Percentiles rank a stretch among this genome's conserved stretches.
Evolutionary conservation across 2,329 filamentous ascomycete species (phyloP).

Genomic region (Hypoxylon sp.): DNA sequence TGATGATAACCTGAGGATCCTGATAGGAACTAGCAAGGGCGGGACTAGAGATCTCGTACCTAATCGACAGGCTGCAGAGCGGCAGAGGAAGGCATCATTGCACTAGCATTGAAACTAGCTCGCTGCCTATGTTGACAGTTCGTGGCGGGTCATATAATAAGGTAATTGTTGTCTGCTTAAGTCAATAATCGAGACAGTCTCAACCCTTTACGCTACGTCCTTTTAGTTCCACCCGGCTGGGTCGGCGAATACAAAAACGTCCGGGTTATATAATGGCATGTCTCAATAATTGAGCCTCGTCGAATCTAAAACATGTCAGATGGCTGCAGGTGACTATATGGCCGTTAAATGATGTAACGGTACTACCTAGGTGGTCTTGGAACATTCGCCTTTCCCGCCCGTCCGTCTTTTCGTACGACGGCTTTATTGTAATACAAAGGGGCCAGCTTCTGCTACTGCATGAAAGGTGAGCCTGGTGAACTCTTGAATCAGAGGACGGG

Average conservation of each 20-base stretch:
- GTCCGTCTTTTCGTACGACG: constrained; percentile 19
- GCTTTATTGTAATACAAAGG: constrained; percentile 13
- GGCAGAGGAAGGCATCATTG: background rate
- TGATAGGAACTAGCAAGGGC: background rate
- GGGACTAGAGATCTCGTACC: constrained; percentile 3
- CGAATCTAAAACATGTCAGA: constrained; percentile 13
- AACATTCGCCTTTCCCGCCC: background rate
- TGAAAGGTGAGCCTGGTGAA: background rate
- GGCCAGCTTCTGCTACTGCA: background rate
- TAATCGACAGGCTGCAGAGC: background rate
- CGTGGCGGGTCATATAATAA: constrained; percentile 26
- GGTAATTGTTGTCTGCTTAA: constrained; percentile 2
- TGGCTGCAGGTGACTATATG: constrained; percentile 11
- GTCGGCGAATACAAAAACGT: constrained; percentile 1
- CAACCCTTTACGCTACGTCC: constrained; percentile 5
- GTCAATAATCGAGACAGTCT: constrained; percentile 26
- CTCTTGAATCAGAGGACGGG: background rate
- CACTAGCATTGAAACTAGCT: constrained; percentile 25
- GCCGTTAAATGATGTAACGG: background rate
- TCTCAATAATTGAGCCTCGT: constrained; percentile 24
- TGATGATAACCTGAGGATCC: background rate
- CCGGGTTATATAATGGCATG: too few species aligned
- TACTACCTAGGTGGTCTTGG: constrained; percentile 18
- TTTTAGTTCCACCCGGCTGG: constrained; percentile 1
- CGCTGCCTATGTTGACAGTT: background rate